Evolutionary conservation across 805 yeast genomes (phyloP).

Genomic region (Metschnikowia koreensis): DNA sequence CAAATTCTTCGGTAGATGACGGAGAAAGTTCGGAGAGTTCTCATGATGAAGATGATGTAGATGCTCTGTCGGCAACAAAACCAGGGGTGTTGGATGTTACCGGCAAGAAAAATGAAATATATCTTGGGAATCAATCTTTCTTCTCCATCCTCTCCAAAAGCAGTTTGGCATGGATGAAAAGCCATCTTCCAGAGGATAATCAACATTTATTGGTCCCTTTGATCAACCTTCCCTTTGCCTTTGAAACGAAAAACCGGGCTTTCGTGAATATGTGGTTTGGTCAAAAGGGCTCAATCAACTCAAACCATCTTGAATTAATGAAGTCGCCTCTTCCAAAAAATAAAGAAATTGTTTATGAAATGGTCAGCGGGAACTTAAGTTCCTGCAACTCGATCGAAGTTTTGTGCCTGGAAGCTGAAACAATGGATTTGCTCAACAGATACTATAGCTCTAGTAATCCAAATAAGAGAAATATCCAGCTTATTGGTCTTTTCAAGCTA

Average conservation of each 20-base stretch:
- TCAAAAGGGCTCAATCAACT: slow-evolving; percentile 25
- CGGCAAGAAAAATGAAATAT: slow-evolving; percentile 18
- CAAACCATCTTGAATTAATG: slow-evolving; percentile 19
- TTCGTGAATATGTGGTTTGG: slow-evolving; percentile 30
- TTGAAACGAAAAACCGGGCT: slow-evolving; percentile 17
- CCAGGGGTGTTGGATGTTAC: not conserved
- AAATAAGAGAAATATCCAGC: slow-evolving; percentile 1
- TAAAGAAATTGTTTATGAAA: slow-evolving; percentile 6
- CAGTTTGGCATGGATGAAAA: slow-evolving; percentile 33
- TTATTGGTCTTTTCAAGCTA: slow-evolving; percentile 10
- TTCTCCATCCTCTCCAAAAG: slow-evolving; percentile 34
- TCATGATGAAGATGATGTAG: not conserved
- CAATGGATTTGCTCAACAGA: not conserved
- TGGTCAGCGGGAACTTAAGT: slow-evolving; percentile 3
- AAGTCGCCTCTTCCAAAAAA: slow-evolving; percentile 26
- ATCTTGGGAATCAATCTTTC: slow-evolving; percentile 37
- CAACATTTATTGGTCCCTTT: slow-evolving; percentile 25
- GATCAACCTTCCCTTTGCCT: slow-evolving; percentile 27
- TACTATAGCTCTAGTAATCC: slow-evolving; percentile 9
- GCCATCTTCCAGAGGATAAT: slow-evolving; percentile 24
- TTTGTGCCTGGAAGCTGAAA: slow-evolving; percentile 1
- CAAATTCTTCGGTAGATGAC: not conserved
- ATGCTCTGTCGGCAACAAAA: not conserved
- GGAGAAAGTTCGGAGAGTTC: not conserved
- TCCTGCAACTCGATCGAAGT: slow-evolving; percentile 4